These are phyloP conservation scores for Acorus gramineus DNA, from an alignment of 106 monocot genomes.

Conservation along the genomic window DNA sequence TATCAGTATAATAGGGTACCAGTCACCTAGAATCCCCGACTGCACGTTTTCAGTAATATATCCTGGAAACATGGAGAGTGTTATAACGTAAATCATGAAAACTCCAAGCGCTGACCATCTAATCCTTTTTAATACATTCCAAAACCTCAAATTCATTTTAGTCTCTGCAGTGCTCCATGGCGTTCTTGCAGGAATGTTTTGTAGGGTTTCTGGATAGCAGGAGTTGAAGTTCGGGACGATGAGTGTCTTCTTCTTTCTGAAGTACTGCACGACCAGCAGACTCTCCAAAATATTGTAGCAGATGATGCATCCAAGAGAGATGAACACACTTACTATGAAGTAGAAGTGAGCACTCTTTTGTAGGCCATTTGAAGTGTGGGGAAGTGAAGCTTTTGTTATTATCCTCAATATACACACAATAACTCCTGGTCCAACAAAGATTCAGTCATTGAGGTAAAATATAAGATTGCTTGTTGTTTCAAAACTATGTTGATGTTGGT, in stretches of 20 bases:
- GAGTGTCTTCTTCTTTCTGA: background rate
- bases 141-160: background rate
- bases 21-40: background rate
- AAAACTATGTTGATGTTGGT: too few species aligned
- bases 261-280: constrained; percentile 3
- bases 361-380: constrained; percentile 1
- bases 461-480: too few species aligned
- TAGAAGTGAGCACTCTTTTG: constrained; percentile 8
- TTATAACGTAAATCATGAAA: constrained; percentile 1
- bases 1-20: constrained; percentile 8
- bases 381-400: constrained; percentile 1
- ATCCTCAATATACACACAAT: background rate
- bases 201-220: too few species aligned
- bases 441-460: too few species aligned
- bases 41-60: constrained; percentile 9
- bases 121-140: background rate
- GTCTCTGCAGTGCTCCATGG: too few species aligned
- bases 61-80: constrained; percentile 9
- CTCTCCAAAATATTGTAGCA: constrained; percentile 5
- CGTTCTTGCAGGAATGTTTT: too few species aligned
- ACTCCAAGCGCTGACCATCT: background rate
- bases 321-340: constrained; percentile 3
- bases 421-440: too few species aligned
- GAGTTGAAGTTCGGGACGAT: too few species aligned
- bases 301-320: constrained; percentile 1